These are phyloP conservation scores for Phytophthora nicotianae DNA, from an alignment of 352 stramenopile species.

Conservation along the genomic window DNA sequence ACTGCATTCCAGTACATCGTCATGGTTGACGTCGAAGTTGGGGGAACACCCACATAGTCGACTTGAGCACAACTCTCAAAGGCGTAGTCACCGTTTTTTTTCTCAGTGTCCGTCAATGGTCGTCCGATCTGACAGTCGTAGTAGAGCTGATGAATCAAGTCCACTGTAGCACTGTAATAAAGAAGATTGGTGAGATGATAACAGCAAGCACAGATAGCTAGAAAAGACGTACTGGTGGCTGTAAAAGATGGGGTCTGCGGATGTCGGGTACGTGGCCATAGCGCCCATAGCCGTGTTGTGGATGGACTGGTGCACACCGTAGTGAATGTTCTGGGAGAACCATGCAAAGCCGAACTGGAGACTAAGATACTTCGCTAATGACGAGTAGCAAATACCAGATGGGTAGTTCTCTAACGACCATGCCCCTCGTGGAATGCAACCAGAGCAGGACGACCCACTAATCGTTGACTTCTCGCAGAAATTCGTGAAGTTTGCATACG, in stretches of 20 bases:
- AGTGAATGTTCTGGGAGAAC: slow-evolving; percentile 69
- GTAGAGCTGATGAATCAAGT: slow-evolving; percentile 71
- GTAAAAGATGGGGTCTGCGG: slow-evolving; percentile 79
- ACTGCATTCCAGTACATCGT: slow-evolving; percentile 50
- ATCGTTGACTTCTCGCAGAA: slow-evolving; percentile 64
- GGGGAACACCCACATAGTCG: slow-evolving; percentile 29
- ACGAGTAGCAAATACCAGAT: slow-evolving; percentile 62
- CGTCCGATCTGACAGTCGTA: slow-evolving; percentile 70
- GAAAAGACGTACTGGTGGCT: slow-evolving; percentile 68
- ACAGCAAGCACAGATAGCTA: neutral
- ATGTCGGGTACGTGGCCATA: slow-evolving; percentile 52
- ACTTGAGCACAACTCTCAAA: slow-evolving; percentile 47
- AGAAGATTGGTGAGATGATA: slow-evolving; percentile 3
- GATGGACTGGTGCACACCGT: slow-evolving; percentile 67
- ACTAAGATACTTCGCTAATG: slow-evolving; percentile 51
- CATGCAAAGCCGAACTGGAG: slow-evolving; percentile 46
- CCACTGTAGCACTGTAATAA: slow-evolving; percentile 49
- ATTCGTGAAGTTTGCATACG: slow-evolving; percentile 36
- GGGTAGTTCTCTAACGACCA: slow-evolving; percentile 53
- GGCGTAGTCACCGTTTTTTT: slow-evolving; percentile 52
- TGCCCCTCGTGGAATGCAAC: slow-evolving; percentile 59
- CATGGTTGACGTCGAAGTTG: slow-evolving; percentile 46
- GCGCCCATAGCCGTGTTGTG: slow-evolving; percentile 57
- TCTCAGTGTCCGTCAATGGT: slow-evolving; percentile 54
- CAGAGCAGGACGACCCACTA: slow-evolving; percentile 37